Base-by-base conservation (phyloP, 2,329 filamentous ascomycete genomes). In the Mycosphaerella sp. region DNA sequence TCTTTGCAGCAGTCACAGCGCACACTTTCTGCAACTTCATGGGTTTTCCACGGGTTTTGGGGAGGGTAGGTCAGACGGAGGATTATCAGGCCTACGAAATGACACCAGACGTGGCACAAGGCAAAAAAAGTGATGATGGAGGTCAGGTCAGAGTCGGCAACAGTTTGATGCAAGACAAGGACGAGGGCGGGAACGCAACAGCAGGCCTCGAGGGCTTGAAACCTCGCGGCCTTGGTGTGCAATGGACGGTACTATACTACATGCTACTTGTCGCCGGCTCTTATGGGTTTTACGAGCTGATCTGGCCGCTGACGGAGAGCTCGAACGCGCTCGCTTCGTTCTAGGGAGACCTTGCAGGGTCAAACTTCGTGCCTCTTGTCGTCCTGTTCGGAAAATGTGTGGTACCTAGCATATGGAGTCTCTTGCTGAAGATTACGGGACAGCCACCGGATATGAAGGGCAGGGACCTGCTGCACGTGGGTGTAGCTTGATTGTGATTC, bases 1-100 rank as follows among this genome's bases (percentile, higher is more conserved):
- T 97, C 39, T 78, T 85, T 40, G 84, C 87, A 10, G 86, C 86
- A 32, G 84, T 92, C 50, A 67, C 84, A 17, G 85, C 88, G 4
- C 93, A 98, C 67, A 80, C 82, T 8, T 93, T 97, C 68, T 98
- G 93, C 74, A 98, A 98, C 68, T 87, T 81, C 75, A 87, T 91
- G 79, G 93, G 93, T 6, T 74, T 97, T 47, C 93, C 93, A 21
- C 80, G 90, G 6, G 73, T 97, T 55, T 95, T 87, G 84, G 92
- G 93, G 0, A 76, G 80, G 7, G 81, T 96, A 3, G 80, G 75
- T 8, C 68, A 47, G 11, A 12, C 84, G 63, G 80, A 72, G 3
- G 70, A 68, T 3, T 67, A 73, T 32, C 53, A 61, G 23, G 40
- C 45, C 3, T 53, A 48, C 21, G 54, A 60, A n/a, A 52, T 63